These are phyloP conservation scores for Asterophora parasitica DNA, from an alignment of 768 basidiomycete species.

Conservation along the genomic window DNA sequence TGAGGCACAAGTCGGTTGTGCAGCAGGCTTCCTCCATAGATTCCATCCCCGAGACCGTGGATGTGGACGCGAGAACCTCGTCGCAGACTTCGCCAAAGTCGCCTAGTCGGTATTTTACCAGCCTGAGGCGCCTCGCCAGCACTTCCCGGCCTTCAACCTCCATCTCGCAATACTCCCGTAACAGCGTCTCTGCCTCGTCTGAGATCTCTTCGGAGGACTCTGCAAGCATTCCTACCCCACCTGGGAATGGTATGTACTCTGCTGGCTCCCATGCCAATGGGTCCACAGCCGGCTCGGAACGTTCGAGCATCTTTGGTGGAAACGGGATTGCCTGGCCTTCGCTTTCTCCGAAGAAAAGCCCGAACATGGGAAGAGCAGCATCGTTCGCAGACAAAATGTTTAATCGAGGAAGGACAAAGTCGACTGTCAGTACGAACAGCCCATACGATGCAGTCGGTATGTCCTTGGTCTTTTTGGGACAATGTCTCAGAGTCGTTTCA, in stretches of 20 bases:
- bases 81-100: conserved; percentile 49
- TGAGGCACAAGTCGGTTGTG: conserved; percentile 6
- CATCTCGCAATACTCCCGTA: conserved; percentile 38
- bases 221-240: conserved; percentile 53
- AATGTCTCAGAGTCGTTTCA: too few relatives aligned
- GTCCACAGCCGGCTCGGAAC: conserved; percentile 28
- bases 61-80: conserved; percentile 17
- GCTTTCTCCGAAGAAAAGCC: conserved; percentile 50
- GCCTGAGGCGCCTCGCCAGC: conserved; percentile 43
- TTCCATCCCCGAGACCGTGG: conserved; percentile 6
- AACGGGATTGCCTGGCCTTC: conserved; percentile 42
- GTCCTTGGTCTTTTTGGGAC: too few relatives aligned
- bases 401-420: conserved; percentile 49
- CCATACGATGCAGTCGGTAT: conserved; percentile 36
- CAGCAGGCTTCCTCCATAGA: conserved; percentile 1
- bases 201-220: conserved; percentile 70
- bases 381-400: conserved; percentile 62
- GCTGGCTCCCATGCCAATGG: conserved; percentile 22
- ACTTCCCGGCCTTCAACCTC: conserved; percentile 35
- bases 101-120: conserved; percentile 44
- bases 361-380: conserved; percentile 44
- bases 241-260: conserved; percentile 38
- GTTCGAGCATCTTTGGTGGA: conserved; percentile 20
- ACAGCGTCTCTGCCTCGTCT: conserved; percentile 56
- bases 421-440: too few relatives aligned